Evolutionary conservation across 768 basidiomycete species (phyloP).

Genomic region (Leccinum disarticulatum): DNA sequence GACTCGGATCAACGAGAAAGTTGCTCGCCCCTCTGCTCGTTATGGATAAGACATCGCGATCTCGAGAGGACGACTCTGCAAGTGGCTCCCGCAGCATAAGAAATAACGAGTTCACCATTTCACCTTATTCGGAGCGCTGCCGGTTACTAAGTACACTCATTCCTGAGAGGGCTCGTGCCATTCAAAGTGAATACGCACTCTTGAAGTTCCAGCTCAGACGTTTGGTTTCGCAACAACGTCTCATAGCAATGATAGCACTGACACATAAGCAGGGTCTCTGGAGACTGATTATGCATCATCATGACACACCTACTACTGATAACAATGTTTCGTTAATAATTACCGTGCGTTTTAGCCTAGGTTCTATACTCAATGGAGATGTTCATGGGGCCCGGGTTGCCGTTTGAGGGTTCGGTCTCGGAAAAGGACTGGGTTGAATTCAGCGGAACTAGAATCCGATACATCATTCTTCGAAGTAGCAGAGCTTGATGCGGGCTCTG

Average conservation of each 20-base stretch:
- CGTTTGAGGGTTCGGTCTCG: not conserved
- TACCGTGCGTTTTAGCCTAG: not conserved
- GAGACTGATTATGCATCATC: not conserved
- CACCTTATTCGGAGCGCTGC: not conserved
- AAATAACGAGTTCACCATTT: not conserved
- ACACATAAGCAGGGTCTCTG: not conserved
- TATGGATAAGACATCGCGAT: conserved; percentile 40
- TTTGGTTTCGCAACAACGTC: not conserved
- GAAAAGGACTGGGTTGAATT: not conserved
- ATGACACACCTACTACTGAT: not conserved
- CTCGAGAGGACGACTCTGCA: conserved; percentile 54
- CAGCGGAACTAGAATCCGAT: not conserved
- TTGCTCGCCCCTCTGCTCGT: conserved; percentile 51
- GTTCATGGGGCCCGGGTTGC: not conserved
- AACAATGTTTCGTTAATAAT: not conserved
- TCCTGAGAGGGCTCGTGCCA: not conserved
- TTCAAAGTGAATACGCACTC: no score
- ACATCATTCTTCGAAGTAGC: not conserved
- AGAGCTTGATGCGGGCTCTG: not conserved
- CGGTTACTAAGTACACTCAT: not conserved
- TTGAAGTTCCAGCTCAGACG: not conserved
- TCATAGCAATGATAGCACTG: not conserved
- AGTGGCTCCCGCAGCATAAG: conserved; percentile 47
- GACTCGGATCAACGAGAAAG: not conserved
- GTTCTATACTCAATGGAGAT: not conserved